Base-by-base conservation (phyloP, 2,329 filamentous ascomycete species). In the Microdochium bolleyi region DNA sequence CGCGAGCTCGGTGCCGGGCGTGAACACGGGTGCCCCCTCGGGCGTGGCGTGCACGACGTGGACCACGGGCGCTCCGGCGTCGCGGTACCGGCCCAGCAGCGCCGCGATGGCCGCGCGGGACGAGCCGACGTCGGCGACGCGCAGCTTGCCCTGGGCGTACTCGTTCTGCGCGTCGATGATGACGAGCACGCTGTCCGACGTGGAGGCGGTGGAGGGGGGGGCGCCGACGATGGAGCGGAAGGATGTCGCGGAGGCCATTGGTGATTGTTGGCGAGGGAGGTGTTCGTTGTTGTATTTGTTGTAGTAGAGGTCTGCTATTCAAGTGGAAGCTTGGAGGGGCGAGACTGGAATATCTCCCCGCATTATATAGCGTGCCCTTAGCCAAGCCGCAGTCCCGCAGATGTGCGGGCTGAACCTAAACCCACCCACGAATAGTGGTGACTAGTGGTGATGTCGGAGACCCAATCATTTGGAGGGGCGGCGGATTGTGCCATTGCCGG, bases 131-230 rank as follows among this genome's bases (percentile, higher is more conserved):
- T 84, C 75, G 41, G 73, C 68, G 32, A 83, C 78, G 22, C 76
- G 73, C 1, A 88, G 74, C 3, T 74, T 69, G 49, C 84, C 85
- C 2, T 73, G 67, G 11, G 78, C 78, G 57, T 84, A 87, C 67
- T 88, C 85, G 62, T 87, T 87, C 61, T 88, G 85, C 1, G 84
- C 84, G 62, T 88, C 84, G 61, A 87, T 83, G 66, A 88, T 86
- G 60, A 88, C 67, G 48, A 88, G 74, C 2, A 78, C 76, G 56
- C 77, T 82, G 67, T 87, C 82, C 46, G 67, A 64, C 1, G 77
- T 69, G 0, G 79, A 77, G 8, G 83, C 83, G 0, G 76, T 79
- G 14, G 79, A 81, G 24, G 76, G 74, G 10, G 71, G 62, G 13
- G 77, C 68, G 53, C 83, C 83, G 52, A 86, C 61, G 53, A 82